Evolutionary conservation across 1,284 basidiomycete genomes (phyloP).

Genomic region (Cystobasidium slooffiae): DNA sequence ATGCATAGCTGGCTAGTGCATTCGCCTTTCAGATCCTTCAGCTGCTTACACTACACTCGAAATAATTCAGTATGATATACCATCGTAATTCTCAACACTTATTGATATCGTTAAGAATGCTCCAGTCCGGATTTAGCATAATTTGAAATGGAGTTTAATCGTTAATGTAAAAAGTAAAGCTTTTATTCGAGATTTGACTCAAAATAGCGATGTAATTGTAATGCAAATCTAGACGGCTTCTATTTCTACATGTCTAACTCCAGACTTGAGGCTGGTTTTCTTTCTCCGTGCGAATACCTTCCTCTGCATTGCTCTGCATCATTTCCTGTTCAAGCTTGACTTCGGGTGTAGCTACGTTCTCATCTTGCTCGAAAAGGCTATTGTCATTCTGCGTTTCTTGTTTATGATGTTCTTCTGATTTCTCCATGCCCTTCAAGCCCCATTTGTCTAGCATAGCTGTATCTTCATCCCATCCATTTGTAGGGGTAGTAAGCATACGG

Average conservation of each 20-base stretch:
- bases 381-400: constrained; percentile 10
- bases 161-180: too few species aligned
- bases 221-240: neutral
- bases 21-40: neutral
- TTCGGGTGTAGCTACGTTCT: neutral
- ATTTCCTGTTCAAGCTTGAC: constrained; percentile 27
- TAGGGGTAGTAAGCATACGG: constrained; percentile 92
- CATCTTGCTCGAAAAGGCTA: constrained; percentile 9
- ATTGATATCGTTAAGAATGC: too few species aligned
- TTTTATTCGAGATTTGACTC: neutral
- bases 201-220: neutral
- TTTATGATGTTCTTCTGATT: constrained; percentile 59
- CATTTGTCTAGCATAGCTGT: constrained; percentile 91
- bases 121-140: too few species aligned
- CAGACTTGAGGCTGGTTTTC: constrained; percentile 26
- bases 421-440: constrained; percentile 88
- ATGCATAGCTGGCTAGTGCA: neutral
- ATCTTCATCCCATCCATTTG: constrained; percentile 67
- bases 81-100: too few species aligned
- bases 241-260: constrained; percentile 6
- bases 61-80: too few species aligned
- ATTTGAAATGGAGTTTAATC: too few species aligned
- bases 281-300: neutral
- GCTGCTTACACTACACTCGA: neutral
- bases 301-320: constrained; percentile 19